These are phyloP conservation scores for Camelina hispida DNA, from an alignment of 345 rosid genomes.

Conservation along the genomic window DNA sequence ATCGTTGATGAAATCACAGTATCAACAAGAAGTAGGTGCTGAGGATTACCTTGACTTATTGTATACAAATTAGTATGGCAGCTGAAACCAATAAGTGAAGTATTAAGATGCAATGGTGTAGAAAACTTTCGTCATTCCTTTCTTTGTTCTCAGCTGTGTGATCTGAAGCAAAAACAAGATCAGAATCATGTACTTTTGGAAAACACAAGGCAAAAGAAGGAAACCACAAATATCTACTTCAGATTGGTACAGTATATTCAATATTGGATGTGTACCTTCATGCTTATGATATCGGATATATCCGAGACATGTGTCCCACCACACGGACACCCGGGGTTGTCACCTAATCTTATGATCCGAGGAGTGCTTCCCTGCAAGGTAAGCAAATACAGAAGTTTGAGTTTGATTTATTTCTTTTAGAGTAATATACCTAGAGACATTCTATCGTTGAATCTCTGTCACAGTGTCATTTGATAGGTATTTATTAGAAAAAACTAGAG, in stretches of 20 bases:
- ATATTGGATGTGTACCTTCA: constrained; percentile 56
- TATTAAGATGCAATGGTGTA: constrained; percentile 53
- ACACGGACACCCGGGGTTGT: constrained; percentile 77
- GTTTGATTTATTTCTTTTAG: constrained; percentile 13
- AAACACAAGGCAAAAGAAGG: constrained; percentile 11
- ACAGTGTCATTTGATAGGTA: background rate
- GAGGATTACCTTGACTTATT: constrained; percentile 33
- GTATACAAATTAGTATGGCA: background rate
- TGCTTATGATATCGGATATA: constrained; percentile 66
- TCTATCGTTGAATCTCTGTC: background rate
- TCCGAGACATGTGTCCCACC: constrained; percentile 91
- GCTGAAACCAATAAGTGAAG: background rate
- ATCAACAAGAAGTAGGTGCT: constrained; percentile 6
- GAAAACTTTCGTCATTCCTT: constrained; percentile 72
- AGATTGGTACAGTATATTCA: background rate
- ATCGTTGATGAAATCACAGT: background rate
- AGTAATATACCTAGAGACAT: background rate
- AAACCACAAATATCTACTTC: constrained; percentile 3
- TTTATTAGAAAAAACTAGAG: too few species aligned
- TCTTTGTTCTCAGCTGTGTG: constrained; percentile 71
- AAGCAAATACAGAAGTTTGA: constrained; percentile 7
- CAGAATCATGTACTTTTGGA: background rate
- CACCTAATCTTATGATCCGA: constrained; percentile 72
- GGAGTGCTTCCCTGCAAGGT: constrained; percentile 74
- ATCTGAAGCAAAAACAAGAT: constrained; percentile 48